Conservation (phyloP, 768 basidiomycete species). For the Ramaria sp. region DNA sequence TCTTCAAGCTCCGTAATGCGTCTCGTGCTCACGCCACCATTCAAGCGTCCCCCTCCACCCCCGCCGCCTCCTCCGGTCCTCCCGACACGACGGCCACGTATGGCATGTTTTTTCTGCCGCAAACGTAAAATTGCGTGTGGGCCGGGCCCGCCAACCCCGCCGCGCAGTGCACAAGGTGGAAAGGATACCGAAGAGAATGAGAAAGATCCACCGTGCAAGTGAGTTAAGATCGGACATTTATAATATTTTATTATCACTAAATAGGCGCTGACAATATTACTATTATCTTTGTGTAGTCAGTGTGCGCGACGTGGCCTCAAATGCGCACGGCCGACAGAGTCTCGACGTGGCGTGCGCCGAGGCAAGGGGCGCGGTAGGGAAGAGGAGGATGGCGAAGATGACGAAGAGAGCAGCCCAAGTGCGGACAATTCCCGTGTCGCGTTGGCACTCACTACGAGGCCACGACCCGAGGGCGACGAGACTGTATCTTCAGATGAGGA, state of each 20-base stretch:
- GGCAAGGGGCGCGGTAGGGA: constrained; percentile 11
- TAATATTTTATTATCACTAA: constrained; percentile 6
- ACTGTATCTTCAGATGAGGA: background rate
- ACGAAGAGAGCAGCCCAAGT: background rate
- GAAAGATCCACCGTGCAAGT: constrained; percentile 58
- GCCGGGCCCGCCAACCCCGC: constrained; percentile 27
- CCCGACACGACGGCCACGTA: constrained; percentile 26
- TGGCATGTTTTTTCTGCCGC: constrained; percentile 57
- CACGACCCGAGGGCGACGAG: background rate
- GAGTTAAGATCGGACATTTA: constrained; percentile 28
- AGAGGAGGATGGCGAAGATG: background rate
- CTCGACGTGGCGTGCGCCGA: constrained; percentile 56
- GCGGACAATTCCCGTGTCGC: background rate
- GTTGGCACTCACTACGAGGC: background rate
- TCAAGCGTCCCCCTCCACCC: background rate
- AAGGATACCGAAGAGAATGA: constrained; percentile 21
- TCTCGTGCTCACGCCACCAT: constrained; percentile 3
- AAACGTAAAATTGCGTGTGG: constrained; percentile 64
- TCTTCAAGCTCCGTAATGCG: constrained; percentile 2
- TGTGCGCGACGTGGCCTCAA: constrained; percentile 58
- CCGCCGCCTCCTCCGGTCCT: background rate
- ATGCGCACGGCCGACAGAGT: constrained; percentile 64
- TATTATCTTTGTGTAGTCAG: constrained; percentile 42
- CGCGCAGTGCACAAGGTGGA: background rate
- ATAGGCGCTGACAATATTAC: constrained; percentile 2